phyloP scores from a whole-genome alignment of 2,329 filamentous ascomycete genomes.

The Botrytis squamosa region DNA sequence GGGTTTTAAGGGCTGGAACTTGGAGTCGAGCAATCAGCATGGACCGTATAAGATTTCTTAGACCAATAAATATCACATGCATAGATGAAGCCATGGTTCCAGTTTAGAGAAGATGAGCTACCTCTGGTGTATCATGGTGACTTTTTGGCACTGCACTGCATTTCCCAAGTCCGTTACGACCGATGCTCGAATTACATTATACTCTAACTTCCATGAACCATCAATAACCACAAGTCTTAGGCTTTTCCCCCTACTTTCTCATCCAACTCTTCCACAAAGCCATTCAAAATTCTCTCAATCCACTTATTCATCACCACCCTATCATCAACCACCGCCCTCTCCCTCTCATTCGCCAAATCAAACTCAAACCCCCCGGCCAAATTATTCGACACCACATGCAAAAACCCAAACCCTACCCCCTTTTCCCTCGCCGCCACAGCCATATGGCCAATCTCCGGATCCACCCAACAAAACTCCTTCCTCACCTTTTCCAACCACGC shows the following conservation, averaged over 20 bases:
- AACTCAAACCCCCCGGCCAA: not conserved
- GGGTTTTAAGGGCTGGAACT: accelerated
- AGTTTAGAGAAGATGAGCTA: not conserved
- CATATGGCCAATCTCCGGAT: slow-evolving; percentile 10
- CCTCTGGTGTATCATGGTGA: not conserved
- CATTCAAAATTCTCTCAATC: not conserved
- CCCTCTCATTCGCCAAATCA: slow-evolving; percentile 12
- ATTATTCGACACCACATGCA: slow-evolving; percentile 12
- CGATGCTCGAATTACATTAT: not conserved
- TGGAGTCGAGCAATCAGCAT: not conserved
- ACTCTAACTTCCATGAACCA: not conserved
- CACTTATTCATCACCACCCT: not conserved
- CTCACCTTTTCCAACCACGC: not conserved
- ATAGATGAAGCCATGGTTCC: not conserved
- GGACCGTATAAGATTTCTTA: not conserved
- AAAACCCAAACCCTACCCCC: not conserved
- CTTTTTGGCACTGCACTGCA: not conserved
- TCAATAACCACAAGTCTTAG: not conserved
- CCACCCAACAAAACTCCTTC: not conserved
- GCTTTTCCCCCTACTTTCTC: accelerated
- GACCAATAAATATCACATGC: not conserved
- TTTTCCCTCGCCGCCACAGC: not conserved
- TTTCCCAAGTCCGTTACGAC: no score
- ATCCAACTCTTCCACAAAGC: not conserved
- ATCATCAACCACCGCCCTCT: not conserved